A percentile compares a stretch with the other conserved stretches of the same genome.
Evolutionary conservation across 1,139 yeast genomes (phyloP).

Genomic region (Yamadazyma buinensis): DNA sequence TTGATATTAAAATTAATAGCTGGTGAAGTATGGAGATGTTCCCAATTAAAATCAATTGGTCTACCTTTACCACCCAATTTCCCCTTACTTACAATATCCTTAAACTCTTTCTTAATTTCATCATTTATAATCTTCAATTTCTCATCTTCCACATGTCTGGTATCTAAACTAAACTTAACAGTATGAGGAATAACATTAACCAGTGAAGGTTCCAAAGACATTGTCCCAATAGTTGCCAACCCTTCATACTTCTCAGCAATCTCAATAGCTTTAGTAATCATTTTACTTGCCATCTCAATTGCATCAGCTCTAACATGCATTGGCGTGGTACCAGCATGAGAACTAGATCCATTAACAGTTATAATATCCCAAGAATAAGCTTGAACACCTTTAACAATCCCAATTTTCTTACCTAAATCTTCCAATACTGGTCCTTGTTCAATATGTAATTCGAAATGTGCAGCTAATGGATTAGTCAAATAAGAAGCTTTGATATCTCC

Average conservation of each 20-base stretch:
- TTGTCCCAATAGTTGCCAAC: constrained; percentile 56
- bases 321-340: constrained; percentile 79
- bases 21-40: constrained; percentile 42
- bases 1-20: constrained; percentile 54
- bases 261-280: constrained; percentile 54
- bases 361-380: constrained; percentile 62
- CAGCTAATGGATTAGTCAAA: constrained; percentile 52
- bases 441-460: constrained; percentile 72
- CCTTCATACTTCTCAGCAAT: constrained; percentile 52
- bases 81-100: constrained; percentile 8
- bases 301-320: constrained; percentile 60
- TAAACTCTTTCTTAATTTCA: constrained; percentile 35
- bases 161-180: constrained; percentile 55
- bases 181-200: constrained; percentile 66
- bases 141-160: constrained; percentile 52
- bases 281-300: constrained; percentile 51
- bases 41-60: constrained; percentile 30
- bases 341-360: constrained; percentile 55
- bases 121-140: constrained; percentile 31
- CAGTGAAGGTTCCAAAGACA: constrained; percentile 54
- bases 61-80: constrained; percentile 12
- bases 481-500: constrained; percentile 50
- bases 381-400: constrained; percentile 65
- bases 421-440: constrained; percentile 76
- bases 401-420: constrained; percentile 50